A percentile compares a stretch with the other conserved stretches of the same genome.
phyloP scores from a whole-genome alignment of 495 filamentous ascomycete species.

The Tuber borchii region DNA sequence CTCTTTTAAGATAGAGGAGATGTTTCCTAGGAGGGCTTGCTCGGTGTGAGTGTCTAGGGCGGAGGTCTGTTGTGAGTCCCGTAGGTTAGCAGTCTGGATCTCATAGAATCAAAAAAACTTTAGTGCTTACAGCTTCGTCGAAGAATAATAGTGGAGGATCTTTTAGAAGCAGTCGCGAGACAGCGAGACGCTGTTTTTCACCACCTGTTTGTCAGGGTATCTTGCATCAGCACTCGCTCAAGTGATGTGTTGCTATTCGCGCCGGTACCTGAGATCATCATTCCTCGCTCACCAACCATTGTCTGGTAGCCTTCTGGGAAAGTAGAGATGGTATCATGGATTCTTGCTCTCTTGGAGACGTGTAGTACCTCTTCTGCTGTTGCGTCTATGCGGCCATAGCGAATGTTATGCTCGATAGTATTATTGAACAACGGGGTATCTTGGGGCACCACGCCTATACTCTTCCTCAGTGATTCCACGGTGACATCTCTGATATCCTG shows the following conservation, averaged over 20 bases:
- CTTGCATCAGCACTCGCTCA: background rate
- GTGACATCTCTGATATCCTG: slow-evolving; percentile 83
- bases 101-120: background rate
- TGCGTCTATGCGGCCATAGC: slow-evolving; percentile 82
- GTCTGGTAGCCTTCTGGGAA: slow-evolving; percentile 85
- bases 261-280: slow-evolving; percentile 77
- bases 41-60: slow-evolving; percentile 95
- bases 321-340: slow-evolving; percentile 70
- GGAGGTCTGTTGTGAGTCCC: slow-evolving; percentile 54
- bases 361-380: slow-evolving; percentile 62
- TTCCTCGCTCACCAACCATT: slow-evolving; percentile 87
- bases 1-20: slow-evolving; percentile 86
- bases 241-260: background rate
- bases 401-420: slow-evolving; percentile 89
- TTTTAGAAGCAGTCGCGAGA: slow-evolving; percentile 80
- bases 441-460: slow-evolving; percentile 94
- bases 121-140: slow-evolving; percentile 70
- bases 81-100: slow-evolving; percentile 1
- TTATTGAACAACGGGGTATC: slow-evolving; percentile 97
- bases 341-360: slow-evolving; percentile 72
- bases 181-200: slow-evolving; percentile 89
- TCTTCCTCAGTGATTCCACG: slow-evolving; percentile 70
- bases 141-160: slow-evolving; percentile 92
- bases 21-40: slow-evolving; percentile 81
- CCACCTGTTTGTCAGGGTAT: slow-evolving; percentile 49